These are phyloP conservation scores for Albophoma yamanashiensis DNA, from an alignment of 2,329 filamentous ascomycete species.

Conservation along the genomic window DNA sequence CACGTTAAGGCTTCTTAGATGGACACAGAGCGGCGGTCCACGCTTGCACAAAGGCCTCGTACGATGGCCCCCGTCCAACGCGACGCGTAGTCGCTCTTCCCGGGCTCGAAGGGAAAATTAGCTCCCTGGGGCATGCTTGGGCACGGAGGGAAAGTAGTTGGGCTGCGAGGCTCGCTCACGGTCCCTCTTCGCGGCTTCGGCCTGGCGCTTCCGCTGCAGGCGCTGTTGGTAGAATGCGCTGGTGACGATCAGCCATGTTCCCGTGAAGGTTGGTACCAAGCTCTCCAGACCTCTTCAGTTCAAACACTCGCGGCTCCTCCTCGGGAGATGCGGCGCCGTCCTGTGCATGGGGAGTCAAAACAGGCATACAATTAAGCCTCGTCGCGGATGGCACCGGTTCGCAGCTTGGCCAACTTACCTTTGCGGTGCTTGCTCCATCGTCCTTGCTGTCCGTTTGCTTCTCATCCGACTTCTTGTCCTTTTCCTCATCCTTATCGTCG, in stretches of 20 bases:
- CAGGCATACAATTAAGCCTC: background rate
- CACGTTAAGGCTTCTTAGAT: background rate
- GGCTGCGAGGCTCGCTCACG: slow-evolving; percentile 71
- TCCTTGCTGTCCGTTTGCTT: slow-evolving; percentile 12
- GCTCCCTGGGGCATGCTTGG: slow-evolving; percentile 43
- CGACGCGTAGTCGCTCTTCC: background rate
- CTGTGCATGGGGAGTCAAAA: slow-evolving; percentile 7
- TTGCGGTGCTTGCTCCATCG: slow-evolving; percentile 12
- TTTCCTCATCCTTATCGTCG: slow-evolving; percentile 14
- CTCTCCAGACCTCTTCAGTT: slow-evolving; percentile 62
- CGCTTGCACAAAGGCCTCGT: background rate
- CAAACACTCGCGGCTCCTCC: slow-evolving; percentile 70
- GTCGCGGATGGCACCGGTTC: background rate
- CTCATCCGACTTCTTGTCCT: slow-evolving; percentile 16
- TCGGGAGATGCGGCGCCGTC: slow-evolving; percentile 26
- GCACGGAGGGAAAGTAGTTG: slow-evolving; percentile 75
- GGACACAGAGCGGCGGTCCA: background rate
- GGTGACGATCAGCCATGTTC: background rate
- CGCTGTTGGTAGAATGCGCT: slow-evolving; percentile 83
- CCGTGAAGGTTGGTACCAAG: background rate
- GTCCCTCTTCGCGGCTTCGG: slow-evolving; percentile 57
- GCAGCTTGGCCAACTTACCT: slow-evolving; percentile 1
- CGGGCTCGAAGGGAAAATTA: slow-evolving; percentile 1
- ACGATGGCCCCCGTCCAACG: background rate
- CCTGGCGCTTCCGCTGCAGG: slow-evolving; percentile 54